A percentile compares a stretch with the other conserved stretches of the same genome.
Conservation (phyloP, 2,329 filamentous ascomycete genomes). For the Ophiostoma himal-ulmi region DNA sequence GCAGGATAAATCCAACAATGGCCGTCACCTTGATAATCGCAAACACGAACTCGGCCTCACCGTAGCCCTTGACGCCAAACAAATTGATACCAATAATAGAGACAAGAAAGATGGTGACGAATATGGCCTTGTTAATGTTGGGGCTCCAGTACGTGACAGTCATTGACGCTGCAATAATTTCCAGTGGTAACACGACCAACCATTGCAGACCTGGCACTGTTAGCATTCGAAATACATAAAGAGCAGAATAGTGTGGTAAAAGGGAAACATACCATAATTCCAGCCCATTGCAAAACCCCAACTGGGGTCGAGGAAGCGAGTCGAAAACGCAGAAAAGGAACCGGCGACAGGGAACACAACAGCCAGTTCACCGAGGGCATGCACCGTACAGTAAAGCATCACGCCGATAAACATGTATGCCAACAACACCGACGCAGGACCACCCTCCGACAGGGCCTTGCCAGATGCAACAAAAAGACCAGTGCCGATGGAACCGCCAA, state of each 20-base stretch:
- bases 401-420: constrained; percentile 73
- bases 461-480: constrained; percentile 85
- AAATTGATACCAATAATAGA: constrained; percentile 76
- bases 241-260: not conserved
- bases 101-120: constrained; percentile 74
- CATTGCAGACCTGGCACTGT: constrained; percentile 57
- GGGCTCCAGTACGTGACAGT: constrained; percentile 77
- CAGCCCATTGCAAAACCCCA: constrained; percentile 96
- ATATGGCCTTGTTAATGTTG: constrained; percentile 61
- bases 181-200: constrained; percentile 75
- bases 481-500: constrained; percentile 86
- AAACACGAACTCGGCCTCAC: constrained; percentile 84
- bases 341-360: constrained; percentile 87
- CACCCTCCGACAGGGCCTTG: constrained; percentile 61
- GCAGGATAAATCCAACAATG: constrained; percentile 81
- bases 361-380: constrained; percentile 85
- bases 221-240: not conserved
- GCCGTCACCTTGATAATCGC: constrained; percentile 80
- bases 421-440: constrained; percentile 70
- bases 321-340: constrained; percentile 88
- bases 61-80: constrained; percentile 82
- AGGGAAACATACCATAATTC: constrained; percentile 63
- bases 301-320: constrained; percentile 84
- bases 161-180: constrained; percentile 80
- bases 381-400: constrained; percentile 89